Base-by-base conservation (phyloP, 2,329 filamentous ascomycete species). In the Ascochyta rabiei region DNA sequence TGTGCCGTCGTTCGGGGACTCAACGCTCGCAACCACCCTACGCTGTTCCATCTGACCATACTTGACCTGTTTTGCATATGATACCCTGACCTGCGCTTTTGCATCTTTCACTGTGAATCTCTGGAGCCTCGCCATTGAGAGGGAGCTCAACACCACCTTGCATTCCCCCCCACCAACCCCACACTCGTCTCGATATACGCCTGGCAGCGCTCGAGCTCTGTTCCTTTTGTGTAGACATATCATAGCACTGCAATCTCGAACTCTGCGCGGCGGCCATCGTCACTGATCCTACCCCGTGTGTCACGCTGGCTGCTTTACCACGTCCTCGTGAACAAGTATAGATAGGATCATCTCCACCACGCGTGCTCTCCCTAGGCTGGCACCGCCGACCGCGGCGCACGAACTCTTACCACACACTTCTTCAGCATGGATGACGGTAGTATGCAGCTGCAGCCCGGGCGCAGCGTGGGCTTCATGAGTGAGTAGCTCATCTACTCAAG, bases 381-480 rank as follows among this genome's bases (percentile, higher is more conserved):
- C 43, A 35, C 39, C 35, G 33, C 48, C 56, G 12, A 58, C 59
- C 44, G 55, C 56, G 33, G 18, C 57, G 51, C 55, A 30, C 48
- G 47, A 33, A 44, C 38, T 2, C 37, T 41, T 51, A 28, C 0
- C 26, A 45, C 2, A 54, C 13, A 39, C 37, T 38, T 26, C 18
- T 23, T 12, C 51, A 62, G 48, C 1, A 74, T 74, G 71, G 70
- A 74, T 24, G 67, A 74, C 34, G 57, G 55, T 13, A 58, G 48
- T 37, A 67, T 75, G 70, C 71, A 72, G 50, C 57, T 68, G 24
- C 61, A 64, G 54, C 66, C 66, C 21, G 66, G 66, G 42, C 64
- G 66, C 44, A 66, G 70, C 18, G 60, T 79, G 26, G 75, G 75
- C 48, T 76, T 76, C 62, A 74, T 79, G 61, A 72, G 76, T 78